These are phyloP conservation scores for Xylaria sp. DNA, from an alignment of 2,329 filamentous ascomycete species.

Conservation along the genomic window DNA sequence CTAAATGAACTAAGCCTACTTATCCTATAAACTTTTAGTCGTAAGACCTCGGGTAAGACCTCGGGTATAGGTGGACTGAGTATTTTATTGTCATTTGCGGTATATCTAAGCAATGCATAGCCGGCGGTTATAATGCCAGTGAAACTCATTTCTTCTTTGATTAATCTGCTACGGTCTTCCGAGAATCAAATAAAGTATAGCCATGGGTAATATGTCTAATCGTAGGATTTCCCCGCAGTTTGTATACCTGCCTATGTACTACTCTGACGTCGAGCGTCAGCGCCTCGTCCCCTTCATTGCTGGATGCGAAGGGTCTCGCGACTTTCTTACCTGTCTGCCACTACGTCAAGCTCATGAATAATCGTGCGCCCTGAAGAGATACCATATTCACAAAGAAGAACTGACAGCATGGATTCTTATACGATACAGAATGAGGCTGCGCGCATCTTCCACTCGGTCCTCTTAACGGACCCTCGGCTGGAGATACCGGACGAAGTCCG, in stretches of 20 bases:
- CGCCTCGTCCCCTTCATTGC: not conserved
- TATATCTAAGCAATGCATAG: constrained; percentile 6
- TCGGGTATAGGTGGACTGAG: not conserved
- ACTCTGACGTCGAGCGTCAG: not conserved
- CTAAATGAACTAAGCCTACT: too few relatives aligned
- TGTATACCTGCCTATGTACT: not conserved
- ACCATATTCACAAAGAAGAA: not conserved
- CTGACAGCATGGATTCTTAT: constrained; percentile 36
- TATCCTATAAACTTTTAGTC: too few relatives aligned
- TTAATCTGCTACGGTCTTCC: constrained; percentile 4
- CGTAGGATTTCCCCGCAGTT: constrained; percentile 21
- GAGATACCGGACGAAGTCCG: constrained; percentile 43
- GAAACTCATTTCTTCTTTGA: not conserved
- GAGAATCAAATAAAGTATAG: constrained; percentile 1
- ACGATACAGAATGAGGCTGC: constrained; percentile 48
- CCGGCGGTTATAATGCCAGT: constrained; percentile 28
- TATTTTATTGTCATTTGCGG: too few relatives aligned
- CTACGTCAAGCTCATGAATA: not conserved
- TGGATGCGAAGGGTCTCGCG: not conserved
- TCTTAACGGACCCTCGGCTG: constrained; percentile 45
- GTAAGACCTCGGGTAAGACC: too few relatives aligned
- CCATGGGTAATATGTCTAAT: constrained; percentile 21
- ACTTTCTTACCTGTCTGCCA: not conserved
- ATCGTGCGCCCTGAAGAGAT: not conserved
- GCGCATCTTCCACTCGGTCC: constrained; percentile 45